Conservation (phyloP, 164 flowering plant species). For the Umbilicus rupestris region DNA sequence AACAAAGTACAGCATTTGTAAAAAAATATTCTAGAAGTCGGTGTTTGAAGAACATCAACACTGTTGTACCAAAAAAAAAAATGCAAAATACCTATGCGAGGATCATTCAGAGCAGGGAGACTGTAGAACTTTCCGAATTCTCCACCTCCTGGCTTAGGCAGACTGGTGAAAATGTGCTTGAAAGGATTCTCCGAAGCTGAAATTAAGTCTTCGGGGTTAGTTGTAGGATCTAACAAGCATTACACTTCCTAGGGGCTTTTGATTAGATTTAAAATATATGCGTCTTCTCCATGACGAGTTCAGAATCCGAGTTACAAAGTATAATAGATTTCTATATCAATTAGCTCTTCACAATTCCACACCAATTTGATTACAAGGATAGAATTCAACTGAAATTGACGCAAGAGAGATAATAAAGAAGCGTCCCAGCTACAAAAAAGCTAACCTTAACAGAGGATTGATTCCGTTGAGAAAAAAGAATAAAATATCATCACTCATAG, state of each 20-base stretch:
- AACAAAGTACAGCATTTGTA: no score
- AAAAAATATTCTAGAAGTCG: no score
- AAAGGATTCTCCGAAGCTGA: constrained; percentile 71
- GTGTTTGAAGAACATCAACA: background rate
- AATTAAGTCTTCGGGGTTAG: constrained; percentile 13
- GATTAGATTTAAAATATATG: background rate
- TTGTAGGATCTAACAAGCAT: background rate
- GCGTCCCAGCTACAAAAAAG: no score
- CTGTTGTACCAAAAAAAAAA: background rate
- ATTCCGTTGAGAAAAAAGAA: no score
- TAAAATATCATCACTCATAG: no score
- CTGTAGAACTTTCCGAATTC: constrained; percentile 86
- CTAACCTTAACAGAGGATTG: no score
- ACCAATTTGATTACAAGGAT: no score
- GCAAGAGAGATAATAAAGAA: no score
- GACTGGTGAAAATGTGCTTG: constrained; percentile 60
- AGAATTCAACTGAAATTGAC: no score
- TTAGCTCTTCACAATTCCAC: no score
- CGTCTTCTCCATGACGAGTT: background rate
- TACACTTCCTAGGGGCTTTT: background rate
- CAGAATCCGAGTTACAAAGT: no score
- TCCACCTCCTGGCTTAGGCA: constrained; percentile 86
- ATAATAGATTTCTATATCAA: no score
- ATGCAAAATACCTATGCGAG: constrained; percentile 46
- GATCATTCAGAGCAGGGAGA: constrained; percentile 76